Conservation (phyloP, 768 basidiomycete species). For the Xerocomus spinulosus region DNA sequence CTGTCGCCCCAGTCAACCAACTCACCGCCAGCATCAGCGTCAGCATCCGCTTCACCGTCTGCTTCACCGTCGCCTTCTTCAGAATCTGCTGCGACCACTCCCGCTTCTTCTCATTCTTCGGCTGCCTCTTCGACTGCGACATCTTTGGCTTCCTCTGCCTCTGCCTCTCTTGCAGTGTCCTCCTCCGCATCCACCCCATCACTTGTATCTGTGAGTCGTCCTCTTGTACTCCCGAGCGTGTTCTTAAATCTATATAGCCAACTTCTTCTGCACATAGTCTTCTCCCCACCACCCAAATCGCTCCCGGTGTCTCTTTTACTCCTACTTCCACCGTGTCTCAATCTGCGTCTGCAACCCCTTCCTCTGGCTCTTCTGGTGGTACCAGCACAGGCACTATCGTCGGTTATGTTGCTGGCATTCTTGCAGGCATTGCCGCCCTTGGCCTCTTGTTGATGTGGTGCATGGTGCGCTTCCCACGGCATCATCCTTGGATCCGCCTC, state of each 20-base stretch:
- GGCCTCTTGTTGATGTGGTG: slow-evolving; percentile 43
- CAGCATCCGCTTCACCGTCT: neutral
- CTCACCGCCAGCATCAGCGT: too few relatives aligned
- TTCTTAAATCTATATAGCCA: neutral
- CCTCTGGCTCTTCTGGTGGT: slow-evolving; percentile 34
- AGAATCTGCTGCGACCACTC: neutral
- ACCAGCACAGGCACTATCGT: slow-evolving; percentile 29
- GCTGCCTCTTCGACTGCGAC: slow-evolving; percentile 6
- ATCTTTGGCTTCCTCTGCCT: slow-evolving; percentile 1
- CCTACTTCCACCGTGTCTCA: slow-evolving; percentile 6
- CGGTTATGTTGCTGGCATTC: slow-evolving; percentile 43
- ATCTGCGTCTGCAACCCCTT: slow-evolving; percentile 23
- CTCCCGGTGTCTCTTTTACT: neutral
- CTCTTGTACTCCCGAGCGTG: neutral
- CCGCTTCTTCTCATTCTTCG: slow-evolving; percentile 11
- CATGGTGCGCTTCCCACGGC: slow-evolving; percentile 34
- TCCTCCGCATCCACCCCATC: slow-evolving; percentile 7
- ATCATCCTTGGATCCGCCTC: neutral
- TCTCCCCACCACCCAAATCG: neutral
- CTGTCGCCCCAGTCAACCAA: neutral
- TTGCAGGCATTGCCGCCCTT: slow-evolving; percentile 38
- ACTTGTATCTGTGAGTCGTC: slow-evolving; percentile 18
- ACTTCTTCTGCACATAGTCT: neutral
- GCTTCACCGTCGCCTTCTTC: slow-evolving; percentile 6
- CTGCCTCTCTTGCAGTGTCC: neutral